Evolutionary conservation across 1,284 basidiomycete genomes (phyloP), one percentile per base, ranked within the genome.

Genomic region (Pseudozyma tsukubaensis): DNA sequence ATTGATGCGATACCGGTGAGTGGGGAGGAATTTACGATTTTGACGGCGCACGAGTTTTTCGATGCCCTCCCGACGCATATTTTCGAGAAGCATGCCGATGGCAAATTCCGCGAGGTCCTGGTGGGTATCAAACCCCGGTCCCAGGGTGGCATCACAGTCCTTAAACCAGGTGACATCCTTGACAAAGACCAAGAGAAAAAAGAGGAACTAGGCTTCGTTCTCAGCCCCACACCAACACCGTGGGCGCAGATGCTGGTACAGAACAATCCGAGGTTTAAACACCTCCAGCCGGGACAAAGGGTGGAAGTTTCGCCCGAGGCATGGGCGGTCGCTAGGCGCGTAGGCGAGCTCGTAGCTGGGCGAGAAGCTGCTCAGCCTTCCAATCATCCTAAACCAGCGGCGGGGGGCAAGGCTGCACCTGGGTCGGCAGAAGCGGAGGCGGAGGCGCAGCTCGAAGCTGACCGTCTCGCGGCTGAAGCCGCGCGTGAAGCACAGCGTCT

Each of bases 21-120:
- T 85, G 53, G 79, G 84, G 80, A 57, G 3, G 52, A 64, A 43
- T 98, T 91, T 84, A 97, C 94, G 0, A 90, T 97, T 87, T 85
- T 97, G 19, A 86, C 97, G 8, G 97, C 96, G 0, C 96, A 99
- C 84, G 97, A 99, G 83, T 97, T 99, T 86, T 98, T 99, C 73
- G 97, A 99, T 82, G 96, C 96, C 0, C 87, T 99, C 51, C 96
- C 96, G 0, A 91, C 97, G 51, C 93, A 97, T 84, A 87, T 96
- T 35, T 88, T 99, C 49, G 91, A 97, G 87, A 81, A 81, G 61
- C 76, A 78, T 7, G 18, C 50, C 6, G 87, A 90, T 40, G 94
- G 93, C 1, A 73, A 59, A 42, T 97, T 94, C 90, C 89, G 92
- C 58, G 96, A 98, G 85, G 89, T 98, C 1, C 86, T 94, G 68